These are phyloP conservation scores for Lepiota venenata DNA, from an alignment of 768 basidiomycete genomes.

Conservation along the genomic window DNA sequence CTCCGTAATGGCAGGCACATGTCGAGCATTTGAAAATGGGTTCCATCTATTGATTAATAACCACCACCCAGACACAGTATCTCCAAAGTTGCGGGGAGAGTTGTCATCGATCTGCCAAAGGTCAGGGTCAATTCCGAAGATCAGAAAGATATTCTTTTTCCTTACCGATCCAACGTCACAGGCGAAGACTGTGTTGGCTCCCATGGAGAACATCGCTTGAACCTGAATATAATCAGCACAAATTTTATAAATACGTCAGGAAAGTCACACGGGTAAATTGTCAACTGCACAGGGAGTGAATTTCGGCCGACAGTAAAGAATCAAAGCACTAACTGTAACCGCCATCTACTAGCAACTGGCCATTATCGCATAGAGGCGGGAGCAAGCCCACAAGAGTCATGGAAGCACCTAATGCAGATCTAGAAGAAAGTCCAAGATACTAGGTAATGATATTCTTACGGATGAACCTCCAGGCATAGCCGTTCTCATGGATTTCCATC, in stretches of 20 bases:
- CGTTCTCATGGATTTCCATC: conserved; percentile 97
- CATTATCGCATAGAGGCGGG: conserved; percentile 93
- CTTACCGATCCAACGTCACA: conserved; percentile 88
- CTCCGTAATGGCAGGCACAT: conserved; percentile 86
- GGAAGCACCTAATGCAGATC: conserved; percentile 65
- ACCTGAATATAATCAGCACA: conserved; percentile 47
- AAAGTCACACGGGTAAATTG: conserved; percentile 69
- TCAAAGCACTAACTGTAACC: conserved; percentile 64
- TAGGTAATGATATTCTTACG: conserved; percentile 40
- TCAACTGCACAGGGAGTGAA: conserved; percentile 52
- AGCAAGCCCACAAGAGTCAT: conserved; percentile 97
- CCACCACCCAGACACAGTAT: conserved; percentile 96
- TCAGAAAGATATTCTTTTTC: conserved; percentile 7
- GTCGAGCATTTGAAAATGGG: conserved; percentile 76
- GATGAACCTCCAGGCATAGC: conserved; percentile 97
- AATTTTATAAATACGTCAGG: not conserved
- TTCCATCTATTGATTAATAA: conserved; percentile 91
- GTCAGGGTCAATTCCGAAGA: not conserved
- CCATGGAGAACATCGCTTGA: conserved; percentile 88
- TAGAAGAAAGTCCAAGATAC: not conserved
- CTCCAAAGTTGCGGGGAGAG: conserved; percentile 91
- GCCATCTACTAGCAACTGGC: conserved; percentile 87
- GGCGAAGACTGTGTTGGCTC: conserved; percentile 87
- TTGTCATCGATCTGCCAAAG: conserved; percentile 81
- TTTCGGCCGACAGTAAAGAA: not conserved